A percentile compares a stretch with the other conserved stretches of the same genome.
Evolutionary conservation across 345 rosid genomes (phyloP).

Genomic region (Ricinus communis): DNA sequence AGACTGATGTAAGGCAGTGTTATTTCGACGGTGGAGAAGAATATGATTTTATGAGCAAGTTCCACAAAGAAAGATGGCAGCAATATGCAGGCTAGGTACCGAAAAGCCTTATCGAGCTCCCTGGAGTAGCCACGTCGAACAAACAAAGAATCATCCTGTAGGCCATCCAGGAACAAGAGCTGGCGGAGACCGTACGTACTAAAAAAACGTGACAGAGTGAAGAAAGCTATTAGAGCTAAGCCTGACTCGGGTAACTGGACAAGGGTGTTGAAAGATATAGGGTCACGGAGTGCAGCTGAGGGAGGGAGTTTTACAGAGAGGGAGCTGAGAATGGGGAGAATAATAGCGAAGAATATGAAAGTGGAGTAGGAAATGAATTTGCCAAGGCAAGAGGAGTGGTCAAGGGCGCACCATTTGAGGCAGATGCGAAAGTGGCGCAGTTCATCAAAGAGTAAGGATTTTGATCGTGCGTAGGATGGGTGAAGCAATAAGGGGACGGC

Average conservation of each 20-base stretch:
- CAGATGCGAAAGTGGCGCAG: constrained; percentile 49
- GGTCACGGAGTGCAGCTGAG: constrained; percentile 27
- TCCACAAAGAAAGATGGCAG: constrained; percentile 67
- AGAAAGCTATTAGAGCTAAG: constrained; percentile 54
- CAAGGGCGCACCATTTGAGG: constrained; percentile 66
- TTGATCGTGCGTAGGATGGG: constrained; percentile 34
- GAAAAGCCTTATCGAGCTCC: constrained; percentile 61
- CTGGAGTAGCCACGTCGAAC: constrained; percentile 49
- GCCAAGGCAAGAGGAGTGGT: constrained; percentile 59
- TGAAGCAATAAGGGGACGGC: constrained; percentile 16
- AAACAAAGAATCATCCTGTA: constrained; percentile 45
- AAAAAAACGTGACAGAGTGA: constrained; percentile 55
- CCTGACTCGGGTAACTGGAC: constrained; percentile 70
- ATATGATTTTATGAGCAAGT: constrained; percentile 61
- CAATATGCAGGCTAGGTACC: constrained; percentile 62
- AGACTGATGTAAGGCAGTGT: constrained; percentile 38
- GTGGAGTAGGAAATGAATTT: constrained; percentile 47
- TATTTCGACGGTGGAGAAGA: constrained; percentile 48
- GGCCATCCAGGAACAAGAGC: constrained; percentile 62
- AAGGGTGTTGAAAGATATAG: constrained; percentile 52
- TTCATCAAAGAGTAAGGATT: constrained; percentile 44
- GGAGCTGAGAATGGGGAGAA: constrained; percentile 45
- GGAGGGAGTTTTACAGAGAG: constrained; percentile 34
- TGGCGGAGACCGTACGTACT: constrained; percentile 48
- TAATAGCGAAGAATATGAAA: constrained; percentile 43